phyloP scores from a whole-genome alignment of 441 rosid genomes.

The Brassica balearica region DNA sequence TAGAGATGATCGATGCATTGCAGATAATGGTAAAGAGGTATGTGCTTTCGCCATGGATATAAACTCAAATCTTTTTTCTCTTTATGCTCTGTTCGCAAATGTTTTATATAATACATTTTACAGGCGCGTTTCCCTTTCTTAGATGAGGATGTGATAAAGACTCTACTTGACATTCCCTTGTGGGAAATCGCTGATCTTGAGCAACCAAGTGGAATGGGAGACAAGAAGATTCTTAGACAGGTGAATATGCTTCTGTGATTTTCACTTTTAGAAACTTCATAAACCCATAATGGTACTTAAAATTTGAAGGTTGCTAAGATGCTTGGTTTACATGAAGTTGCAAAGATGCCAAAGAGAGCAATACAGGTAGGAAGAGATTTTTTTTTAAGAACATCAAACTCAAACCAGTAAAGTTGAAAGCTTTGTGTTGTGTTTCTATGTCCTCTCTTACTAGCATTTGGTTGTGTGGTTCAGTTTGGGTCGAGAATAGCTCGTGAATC shows the following conservation, averaged over 20 bases:
- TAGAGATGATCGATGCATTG: conserved; percentile 90
- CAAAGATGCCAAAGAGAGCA: conserved; percentile 84
- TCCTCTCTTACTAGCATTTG: background rate
- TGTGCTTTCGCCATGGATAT: background rate
- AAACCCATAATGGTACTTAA: no score
- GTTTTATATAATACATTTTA: background rate
- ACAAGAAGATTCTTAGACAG: conserved; percentile 91
- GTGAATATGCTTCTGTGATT: conserved; percentile 43
- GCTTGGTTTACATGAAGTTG: conserved; percentile 83
- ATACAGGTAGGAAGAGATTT: conserved; percentile 64
- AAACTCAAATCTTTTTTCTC: conserved; percentile 1
- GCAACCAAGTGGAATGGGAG: conserved; percentile 90
- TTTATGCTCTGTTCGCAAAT: conserved; percentile 10
- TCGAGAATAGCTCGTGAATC: conserved; percentile 94
- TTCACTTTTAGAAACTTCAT: background rate
- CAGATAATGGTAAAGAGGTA: conserved; percentile 91
- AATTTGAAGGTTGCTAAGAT: conserved; percentile 83
- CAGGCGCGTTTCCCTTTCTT: conserved; percentile 93
- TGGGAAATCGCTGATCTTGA: conserved; percentile 87
- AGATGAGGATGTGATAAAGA: conserved; percentile 89
- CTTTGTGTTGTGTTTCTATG: background rate
- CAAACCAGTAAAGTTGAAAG: no score
- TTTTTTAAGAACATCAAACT: background rate
- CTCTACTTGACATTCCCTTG: conserved; percentile 77
- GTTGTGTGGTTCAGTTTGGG: conserved; percentile 63